A percentile compares a stretch with the other conserved stretches of the same genome.
phyloP scores from a whole-genome alignment of 768 basidiomycete species.

The Hericium alpestre region DNA sequence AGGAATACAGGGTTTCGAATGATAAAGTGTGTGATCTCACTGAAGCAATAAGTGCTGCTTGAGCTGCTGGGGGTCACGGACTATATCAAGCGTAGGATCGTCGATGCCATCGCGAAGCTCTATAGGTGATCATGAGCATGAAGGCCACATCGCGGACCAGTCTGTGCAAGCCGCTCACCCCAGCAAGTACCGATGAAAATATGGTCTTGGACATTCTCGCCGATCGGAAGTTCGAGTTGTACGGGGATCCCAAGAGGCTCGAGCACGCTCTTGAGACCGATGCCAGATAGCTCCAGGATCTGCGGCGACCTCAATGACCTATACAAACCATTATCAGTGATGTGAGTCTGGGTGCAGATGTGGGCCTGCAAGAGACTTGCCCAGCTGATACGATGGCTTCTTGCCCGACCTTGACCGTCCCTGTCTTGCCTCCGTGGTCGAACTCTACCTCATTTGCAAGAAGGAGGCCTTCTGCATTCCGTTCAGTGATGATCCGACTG shows the following conservation, averaged over 20 bases:
- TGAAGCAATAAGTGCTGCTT: constrained; percentile 7
- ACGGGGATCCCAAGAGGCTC: constrained; percentile 27
- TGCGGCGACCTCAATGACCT: constrained; percentile 30
- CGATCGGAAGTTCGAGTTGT: constrained; percentile 35
- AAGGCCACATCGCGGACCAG: not conserved
- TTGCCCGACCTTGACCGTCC: constrained; percentile 24
- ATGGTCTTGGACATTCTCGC: constrained; percentile 48
- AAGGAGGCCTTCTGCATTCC: not conserved
- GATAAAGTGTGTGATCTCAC: constrained; percentile 1
- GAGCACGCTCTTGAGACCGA: constrained; percentile 35
- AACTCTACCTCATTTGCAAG: constrained; percentile 30
- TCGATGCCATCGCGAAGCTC: constrained; percentile 8
- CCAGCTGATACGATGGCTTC: constrained; percentile 35
- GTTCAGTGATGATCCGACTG: constrained; percentile 5
- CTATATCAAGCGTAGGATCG: constrained; percentile 3
- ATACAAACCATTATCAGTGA: not conserved
- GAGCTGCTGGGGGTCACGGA: constrained; percentile 2
- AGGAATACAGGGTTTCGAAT: not conserved
- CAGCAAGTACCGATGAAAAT: constrained; percentile 16
- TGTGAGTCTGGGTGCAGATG: not conserved
- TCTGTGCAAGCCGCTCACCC: constrained; percentile 12
- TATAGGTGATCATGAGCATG: not conserved
- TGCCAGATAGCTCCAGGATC: constrained; percentile 49
- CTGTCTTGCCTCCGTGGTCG: constrained; percentile 15
- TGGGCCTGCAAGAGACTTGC: constrained; percentile 11